Evolutionary conservation across 108 stramenopile species (phyloP).

Genomic region (Cyclotella baltica): DNA sequence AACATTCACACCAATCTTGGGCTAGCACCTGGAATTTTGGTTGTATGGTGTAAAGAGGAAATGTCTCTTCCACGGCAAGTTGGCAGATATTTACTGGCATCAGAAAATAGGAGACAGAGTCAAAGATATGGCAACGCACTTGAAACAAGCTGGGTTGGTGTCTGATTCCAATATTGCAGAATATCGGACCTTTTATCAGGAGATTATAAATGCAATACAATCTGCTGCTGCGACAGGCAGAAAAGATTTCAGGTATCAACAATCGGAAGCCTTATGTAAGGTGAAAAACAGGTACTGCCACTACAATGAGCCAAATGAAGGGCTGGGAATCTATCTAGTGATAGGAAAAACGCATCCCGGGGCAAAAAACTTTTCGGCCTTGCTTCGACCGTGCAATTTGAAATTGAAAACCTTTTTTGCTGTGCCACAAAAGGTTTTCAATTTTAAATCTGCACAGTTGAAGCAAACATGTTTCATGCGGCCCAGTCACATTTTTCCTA

Average conservation of each 20-base stretch:
- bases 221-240: background rate
- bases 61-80: background rate
- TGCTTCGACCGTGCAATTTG: too few relatives aligned
- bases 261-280: background rate
- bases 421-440: too few relatives aligned
- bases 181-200: background rate
- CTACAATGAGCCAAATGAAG: too few relatives aligned
- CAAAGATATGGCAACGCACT: background rate
- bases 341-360: too few relatives aligned
- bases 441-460: too few relatives aligned
- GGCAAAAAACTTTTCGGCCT: too few relatives aligned
- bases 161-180: background rate
- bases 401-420: too few relatives aligned
- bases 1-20: too few relatives aligned
- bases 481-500: too few relatives aligned
- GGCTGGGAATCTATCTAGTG: too few relatives aligned
- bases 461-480: too few relatives aligned
- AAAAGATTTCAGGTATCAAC: slow-evolving; percentile 1
- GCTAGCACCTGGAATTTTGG: background rate
- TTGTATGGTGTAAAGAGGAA: background rate
- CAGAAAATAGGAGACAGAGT: background rate
- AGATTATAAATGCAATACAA: background rate
- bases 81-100: background rate
- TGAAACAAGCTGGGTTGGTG: background rate
- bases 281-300: too few relatives aligned